Evolutionary conservation across 352 stramenopile species (phyloP).

Genomic region (Halophytophthora polymorphica): DNA sequence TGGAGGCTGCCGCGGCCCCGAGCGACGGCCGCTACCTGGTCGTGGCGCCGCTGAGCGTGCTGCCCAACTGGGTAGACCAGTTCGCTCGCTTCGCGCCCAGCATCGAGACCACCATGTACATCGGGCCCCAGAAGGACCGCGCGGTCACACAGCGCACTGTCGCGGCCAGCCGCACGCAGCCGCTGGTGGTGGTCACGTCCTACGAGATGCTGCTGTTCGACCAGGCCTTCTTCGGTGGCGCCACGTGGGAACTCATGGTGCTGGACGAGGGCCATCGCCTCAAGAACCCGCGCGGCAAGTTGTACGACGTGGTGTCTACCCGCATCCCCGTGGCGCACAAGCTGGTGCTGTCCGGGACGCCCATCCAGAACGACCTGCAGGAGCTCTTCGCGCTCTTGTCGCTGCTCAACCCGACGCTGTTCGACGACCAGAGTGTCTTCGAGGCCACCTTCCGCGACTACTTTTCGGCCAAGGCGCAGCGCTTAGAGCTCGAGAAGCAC

Average conservation of each 20-base stretch:
- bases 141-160: constrained; percentile 21
- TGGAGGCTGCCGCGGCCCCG: constrained; percentile 12
- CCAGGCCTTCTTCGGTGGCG: constrained; percentile 45
- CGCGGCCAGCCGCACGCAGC: constrained; percentile 8
- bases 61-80: constrained; percentile 84
- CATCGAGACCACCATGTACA: constrained; percentile 53
- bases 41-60: constrained; percentile 71
- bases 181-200: constrained; percentile 67
- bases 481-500: constrained; percentile 20
- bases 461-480: constrained; percentile 68
- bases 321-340: constrained; percentile 36
- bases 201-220: constrained; percentile 73
- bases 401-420: constrained; percentile 83
- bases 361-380: constrained; percentile 84
- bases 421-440: constrained; percentile 62
- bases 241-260: constrained; percentile 58
- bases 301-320: constrained; percentile 48
- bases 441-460: constrained; percentile 47
- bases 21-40: constrained; percentile 40
- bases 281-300: constrained; percentile 75
- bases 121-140: constrained; percentile 50
- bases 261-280: constrained; percentile 88
- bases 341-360: constrained; percentile 79
- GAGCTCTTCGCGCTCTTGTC: constrained; percentile 82
- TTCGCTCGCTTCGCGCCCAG: constrained; percentile 64